phyloP scores from a whole-genome alignment of 2,329 filamentous ascomycete genomes.

The Rhytidhysteron rufulum region DNA sequence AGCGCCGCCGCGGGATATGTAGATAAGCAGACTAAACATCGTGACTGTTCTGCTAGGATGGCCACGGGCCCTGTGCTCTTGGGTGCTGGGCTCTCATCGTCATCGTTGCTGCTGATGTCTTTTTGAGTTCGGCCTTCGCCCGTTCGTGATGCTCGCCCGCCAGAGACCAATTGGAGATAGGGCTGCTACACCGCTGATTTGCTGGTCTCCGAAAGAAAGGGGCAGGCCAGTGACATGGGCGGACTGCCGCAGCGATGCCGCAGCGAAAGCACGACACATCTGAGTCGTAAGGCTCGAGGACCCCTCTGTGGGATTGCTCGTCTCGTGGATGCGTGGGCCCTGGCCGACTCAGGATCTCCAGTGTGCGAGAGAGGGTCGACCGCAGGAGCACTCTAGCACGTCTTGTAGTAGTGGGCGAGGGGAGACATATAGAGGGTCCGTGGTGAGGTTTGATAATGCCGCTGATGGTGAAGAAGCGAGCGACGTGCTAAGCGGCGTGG shows the following conservation, averaged over 20 bases:
- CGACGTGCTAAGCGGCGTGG: no score
- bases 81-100: neutral
- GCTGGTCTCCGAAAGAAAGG: constrained; percentile 13
- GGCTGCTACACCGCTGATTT: constrained; percentile 25
- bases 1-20: constrained; percentile 14
- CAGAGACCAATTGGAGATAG: constrained; percentile 17
- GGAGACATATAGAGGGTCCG: no score
- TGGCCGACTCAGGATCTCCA: constrained; percentile 12
- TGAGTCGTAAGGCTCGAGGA: constrained; percentile 18
- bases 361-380: constrained; percentile 11
- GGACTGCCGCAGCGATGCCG: constrained; percentile 14
- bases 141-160: constrained; percentile 11
- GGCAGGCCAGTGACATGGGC: constrained; percentile 11
- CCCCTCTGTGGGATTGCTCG: constrained; percentile 15
- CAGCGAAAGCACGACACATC: constrained; percentile 16
- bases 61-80: no score
- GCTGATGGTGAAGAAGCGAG: neutral
- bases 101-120: neutral
- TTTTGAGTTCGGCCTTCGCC: neutral
- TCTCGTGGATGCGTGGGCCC: constrained; percentile 20
- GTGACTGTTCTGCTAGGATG: constrained; percentile 10
- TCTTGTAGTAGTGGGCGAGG: no score
- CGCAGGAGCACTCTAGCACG: no score
- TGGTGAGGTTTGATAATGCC: constrained; percentile 7
- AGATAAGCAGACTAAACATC: constrained; percentile 21